These are phyloP conservation scores for Balansia obtecta DNA, from an alignment of 2,329 filamentous ascomycete genomes.

Conservation along the genomic window DNA sequence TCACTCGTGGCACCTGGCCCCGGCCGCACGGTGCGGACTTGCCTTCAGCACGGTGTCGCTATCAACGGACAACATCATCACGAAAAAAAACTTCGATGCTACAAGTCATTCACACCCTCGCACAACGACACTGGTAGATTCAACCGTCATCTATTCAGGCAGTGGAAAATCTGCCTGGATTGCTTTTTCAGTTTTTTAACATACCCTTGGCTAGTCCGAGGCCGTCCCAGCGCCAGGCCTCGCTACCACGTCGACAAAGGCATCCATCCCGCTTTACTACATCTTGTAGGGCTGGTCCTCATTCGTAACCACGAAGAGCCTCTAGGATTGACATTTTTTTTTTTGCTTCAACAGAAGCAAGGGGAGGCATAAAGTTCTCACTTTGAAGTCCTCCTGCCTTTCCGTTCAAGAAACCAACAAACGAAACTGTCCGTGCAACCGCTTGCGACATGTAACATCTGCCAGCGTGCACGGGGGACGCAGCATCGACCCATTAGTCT, in stretches of 20 bases:
- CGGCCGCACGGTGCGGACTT: neutral
- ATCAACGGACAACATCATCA: too few species aligned
- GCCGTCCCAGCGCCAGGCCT: slow-evolving; percentile 16
- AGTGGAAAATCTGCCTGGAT: neutral
- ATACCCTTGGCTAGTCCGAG: slow-evolving; percentile 20
- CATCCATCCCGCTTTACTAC: slow-evolving; percentile 1
- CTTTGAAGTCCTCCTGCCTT: neutral
- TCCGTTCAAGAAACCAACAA: slow-evolving; percentile 20
- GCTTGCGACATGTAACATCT: slow-evolving; percentile 10
- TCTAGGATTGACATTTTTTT: slow-evolving; percentile 11
- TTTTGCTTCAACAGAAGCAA: too few species aligned
- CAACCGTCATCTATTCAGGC: slow-evolving; percentile 35
- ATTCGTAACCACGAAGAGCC: slow-evolving; percentile 12
- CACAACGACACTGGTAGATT: slow-evolving; percentile 21
- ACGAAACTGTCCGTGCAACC: slow-evolving; percentile 18
- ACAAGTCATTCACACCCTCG: neutral
- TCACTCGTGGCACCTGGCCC: neutral
- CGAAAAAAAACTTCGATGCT: too few species aligned
- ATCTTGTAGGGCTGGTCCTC: slow-evolving; percentile 14
- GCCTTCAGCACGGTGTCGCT: too few species aligned
- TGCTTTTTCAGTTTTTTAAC: slow-evolving; percentile 8
- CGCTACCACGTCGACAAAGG: slow-evolving; percentile 18
- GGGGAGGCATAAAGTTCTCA: slow-evolving; percentile 1
- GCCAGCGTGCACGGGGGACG: slow-evolving; percentile 26
- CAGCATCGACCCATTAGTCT: slow-evolving; percentile 41